Evolutionary conservation across 306 rosid genomes (phyloP), one percentile per base, ranked within the genome.

Genomic region (Albizia julibrissin): DNA sequence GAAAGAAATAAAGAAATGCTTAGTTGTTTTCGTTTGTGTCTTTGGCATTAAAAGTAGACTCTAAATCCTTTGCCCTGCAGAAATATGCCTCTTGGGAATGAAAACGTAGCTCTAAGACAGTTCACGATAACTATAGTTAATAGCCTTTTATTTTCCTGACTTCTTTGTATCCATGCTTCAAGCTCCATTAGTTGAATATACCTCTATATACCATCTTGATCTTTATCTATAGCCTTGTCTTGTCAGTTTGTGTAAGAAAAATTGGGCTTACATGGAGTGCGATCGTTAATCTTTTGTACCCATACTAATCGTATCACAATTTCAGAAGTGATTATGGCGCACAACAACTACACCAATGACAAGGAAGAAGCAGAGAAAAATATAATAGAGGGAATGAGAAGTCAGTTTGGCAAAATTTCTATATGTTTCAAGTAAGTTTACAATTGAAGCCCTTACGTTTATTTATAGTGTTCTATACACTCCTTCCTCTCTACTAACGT

Each of bases 51-150:
- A 69, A 71, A 76, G 72, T 50, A 62, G 82, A 77, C 46, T 75
- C 76, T 64, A 13, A 43, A 43, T 43, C 1, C 37, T 83, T 88
- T 71, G 21, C 90, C 83, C 40, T 80, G 79, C 68, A 72, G 75
- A 76, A 72, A 83, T 83, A 84, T 90, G 82, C 84, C n/a, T 68
- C 89, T 87, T 75, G 87, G 92, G 88, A 91, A 88, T 89, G 87
- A 84, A 79, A 74, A 44, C 76, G 78, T 83, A 10, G 61, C 82
- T 88, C 69, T 5, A 1, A 46, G 81, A 47, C 58, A 62, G 54
- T 50, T 18, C 59, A 81, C 16, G 31, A 46, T 47, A 71, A 15
- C 19, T 29, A 75, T 64, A 56, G 33, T 58, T 67, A 74, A 58
- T 74, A 76, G 72, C 74, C 79, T 74, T n/a, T 22, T 46, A 43